These are phyloP conservation scores for Beauveria varroae DNA, from an alignment of 2,329 filamentous ascomycete genomes.

Conservation along the genomic window DNA sequence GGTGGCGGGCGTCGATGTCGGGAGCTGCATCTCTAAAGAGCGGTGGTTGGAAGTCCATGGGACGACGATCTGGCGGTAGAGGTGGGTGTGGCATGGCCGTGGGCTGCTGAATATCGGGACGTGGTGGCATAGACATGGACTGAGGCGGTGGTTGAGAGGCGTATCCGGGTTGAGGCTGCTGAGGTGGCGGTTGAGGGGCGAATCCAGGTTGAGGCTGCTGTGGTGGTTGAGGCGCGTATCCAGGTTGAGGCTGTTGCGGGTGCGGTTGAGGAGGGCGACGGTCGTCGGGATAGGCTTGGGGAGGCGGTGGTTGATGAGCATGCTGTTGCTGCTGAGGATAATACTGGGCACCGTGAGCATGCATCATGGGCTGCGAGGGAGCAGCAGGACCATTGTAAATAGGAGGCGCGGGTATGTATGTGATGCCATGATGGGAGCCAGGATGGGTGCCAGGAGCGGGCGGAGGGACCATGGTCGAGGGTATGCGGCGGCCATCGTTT, in stretches of 20 bases:
- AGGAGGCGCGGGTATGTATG: constrained; percentile 77
- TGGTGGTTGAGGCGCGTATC: constrained; percentile 21
- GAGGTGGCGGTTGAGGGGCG: constrained; percentile 17
- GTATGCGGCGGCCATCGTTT: constrained; percentile 68
- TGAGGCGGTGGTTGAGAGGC: constrained; percentile 20
- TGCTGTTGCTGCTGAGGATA: constrained; percentile 20
- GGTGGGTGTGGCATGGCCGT: constrained; percentile 15
- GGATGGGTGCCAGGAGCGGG: constrained; percentile 40
- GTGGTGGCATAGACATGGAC: constrained; percentile 17
- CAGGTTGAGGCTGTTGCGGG: constrained; percentile 16
- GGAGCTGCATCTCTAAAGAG: constrained; percentile 42
- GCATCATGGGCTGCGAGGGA: constrained; percentile 29
- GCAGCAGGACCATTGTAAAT: constrained; percentile 64
- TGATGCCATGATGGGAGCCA: constrained; percentile 44
- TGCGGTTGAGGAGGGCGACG: constrained; percentile 12
- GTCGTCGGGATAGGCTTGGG: constrained; percentile 15
- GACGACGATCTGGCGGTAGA: constrained; percentile 28
- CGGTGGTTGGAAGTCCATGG: constrained; percentile 44
- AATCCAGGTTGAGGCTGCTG: constrained; percentile 22
- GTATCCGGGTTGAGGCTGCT: constrained; percentile 21
- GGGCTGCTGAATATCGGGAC: constrained; percentile 17
- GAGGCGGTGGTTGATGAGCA: constrained; percentile 23
- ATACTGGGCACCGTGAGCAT: constrained; percentile 33
- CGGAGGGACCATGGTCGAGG: constrained; percentile 64
- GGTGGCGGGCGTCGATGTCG: constrained; percentile 40